Evolutionary conservation across 176 grass and related monocot species (phyloP).

Genomic region (Phoenix dactylifera): DNA sequence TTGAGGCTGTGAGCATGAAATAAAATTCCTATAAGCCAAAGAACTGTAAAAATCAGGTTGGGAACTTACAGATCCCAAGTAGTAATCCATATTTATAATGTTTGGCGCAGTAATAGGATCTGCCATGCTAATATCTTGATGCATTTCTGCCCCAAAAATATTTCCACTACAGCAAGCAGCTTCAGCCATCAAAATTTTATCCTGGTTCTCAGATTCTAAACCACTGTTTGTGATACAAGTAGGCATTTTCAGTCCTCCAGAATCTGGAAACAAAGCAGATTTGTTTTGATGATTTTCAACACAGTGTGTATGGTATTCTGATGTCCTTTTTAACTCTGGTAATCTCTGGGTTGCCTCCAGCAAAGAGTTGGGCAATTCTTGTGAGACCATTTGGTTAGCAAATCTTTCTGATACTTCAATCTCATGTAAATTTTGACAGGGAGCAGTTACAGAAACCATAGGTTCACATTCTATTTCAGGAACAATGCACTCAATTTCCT

Average conservation of each 20-base stretch:
- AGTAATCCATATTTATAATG: constrained; percentile 16
- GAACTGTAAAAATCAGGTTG: constrained; percentile 19
- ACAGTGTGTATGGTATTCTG: constrained; percentile 23
- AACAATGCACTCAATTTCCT: constrained; percentile 17
- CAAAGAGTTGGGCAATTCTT: constrained; percentile 22
- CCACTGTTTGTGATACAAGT: not conserved
- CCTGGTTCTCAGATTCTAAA: constrained; percentile 27
- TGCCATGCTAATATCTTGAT: constrained; percentile 35
- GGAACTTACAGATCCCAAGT: constrained; percentile 20
- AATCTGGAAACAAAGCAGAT: constrained; percentile 29
- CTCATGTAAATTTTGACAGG: no score
- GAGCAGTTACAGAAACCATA: no score
- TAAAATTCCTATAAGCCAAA: constrained; percentile 15
- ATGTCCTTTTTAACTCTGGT: constrained; percentile 22
- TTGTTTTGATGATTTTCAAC: constrained; percentile 23
- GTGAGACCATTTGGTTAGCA: constrained; percentile 16
- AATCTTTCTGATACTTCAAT: no score
- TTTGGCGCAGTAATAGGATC: constrained; percentile 37
- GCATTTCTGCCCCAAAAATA: constrained; percentile 32
- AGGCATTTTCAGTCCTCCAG: constrained; percentile 34
- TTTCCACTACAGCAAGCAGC: not conserved
- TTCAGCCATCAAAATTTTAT: constrained; percentile 4
- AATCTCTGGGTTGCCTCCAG: constrained; percentile 22
- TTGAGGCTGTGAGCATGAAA: constrained; percentile 10
- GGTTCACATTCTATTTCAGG: constrained; percentile 25